Conservation (phyloP, 805 yeast species). For the Metschnikowia continentalis region DNA sequence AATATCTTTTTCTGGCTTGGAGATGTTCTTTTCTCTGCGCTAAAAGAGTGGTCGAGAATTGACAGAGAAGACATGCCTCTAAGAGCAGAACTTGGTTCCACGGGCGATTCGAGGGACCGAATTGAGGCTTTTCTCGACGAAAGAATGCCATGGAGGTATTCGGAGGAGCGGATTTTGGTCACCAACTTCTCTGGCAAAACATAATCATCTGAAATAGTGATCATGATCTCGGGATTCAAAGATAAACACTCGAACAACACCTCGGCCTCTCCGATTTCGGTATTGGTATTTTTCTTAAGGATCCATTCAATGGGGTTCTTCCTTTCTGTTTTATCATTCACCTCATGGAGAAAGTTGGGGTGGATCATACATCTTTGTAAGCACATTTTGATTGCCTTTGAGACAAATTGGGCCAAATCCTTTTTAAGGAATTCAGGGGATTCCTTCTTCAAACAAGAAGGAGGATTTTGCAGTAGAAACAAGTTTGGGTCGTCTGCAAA, state of each 20-base stretch:
- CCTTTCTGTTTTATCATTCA: conserved; percentile 21
- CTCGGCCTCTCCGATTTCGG: conserved; percentile 17
- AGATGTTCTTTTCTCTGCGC: not conserved
- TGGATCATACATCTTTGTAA: conserved; percentile 39
- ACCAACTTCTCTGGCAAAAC: conserved; percentile 6
- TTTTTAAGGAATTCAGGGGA: conserved; percentile 33
- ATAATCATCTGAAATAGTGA: conserved; percentile 13
- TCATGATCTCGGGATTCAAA: conserved; percentile 18
- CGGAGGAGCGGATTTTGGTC: conserved; percentile 5
- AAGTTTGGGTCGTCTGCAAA: conserved; percentile 41
- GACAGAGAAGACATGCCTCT: not conserved
- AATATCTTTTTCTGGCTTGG: not conserved
- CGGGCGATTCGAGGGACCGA: not conserved
- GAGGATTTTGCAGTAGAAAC: conserved; percentile 24
- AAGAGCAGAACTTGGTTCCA: not conserved
- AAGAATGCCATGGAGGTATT: not conserved
- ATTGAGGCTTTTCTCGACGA: not conserved
- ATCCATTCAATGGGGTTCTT: conserved; percentile 22
- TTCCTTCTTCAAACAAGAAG: conserved; percentile 10
- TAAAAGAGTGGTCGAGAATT: not conserved
- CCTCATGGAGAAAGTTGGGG: conserved; percentile 39
- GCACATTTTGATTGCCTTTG: conserved; percentile 11
- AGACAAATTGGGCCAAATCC: conserved; percentile 24
- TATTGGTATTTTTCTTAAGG: conserved; percentile 7
- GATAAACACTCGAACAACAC: conserved; percentile 19